A percentile compares a stretch with the other conserved stretches of the same genome.
phyloP scores from a whole-genome alignment of 1,284 basidiomycete species.

The Tetrapyrgos nigripes region DNA sequence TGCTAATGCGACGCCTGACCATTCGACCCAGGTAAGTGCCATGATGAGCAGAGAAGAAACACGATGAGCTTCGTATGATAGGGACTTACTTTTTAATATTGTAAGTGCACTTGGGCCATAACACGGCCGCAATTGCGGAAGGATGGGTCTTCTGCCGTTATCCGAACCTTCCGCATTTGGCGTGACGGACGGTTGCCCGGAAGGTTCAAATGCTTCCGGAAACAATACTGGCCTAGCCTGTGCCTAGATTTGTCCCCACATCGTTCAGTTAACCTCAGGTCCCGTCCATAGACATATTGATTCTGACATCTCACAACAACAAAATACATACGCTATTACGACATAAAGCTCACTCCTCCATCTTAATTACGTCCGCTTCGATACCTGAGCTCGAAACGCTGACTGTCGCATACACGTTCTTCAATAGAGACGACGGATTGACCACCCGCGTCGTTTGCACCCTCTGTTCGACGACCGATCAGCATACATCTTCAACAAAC shows the following conservation, averaged over 20 bases:
- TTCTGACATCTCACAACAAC: too few species aligned
- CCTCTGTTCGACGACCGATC: conserved; percentile 43
- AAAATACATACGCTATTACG: too few species aligned
- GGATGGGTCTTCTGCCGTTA: neutral
- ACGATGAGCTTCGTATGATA: neutral
- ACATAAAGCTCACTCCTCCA: neutral
- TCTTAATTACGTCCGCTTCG: conserved; percentile 11
- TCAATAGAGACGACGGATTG: conserved; percentile 76
- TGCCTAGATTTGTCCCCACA: too few species aligned
- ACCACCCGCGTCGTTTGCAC: conserved; percentile 71
- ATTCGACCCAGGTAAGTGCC: neutral
- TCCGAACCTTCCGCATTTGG: neutral
- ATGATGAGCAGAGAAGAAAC: neutral
- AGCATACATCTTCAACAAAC: neutral
- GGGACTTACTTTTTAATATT: neutral
- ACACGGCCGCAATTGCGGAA: neutral
- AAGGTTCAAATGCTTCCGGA: too few species aligned
- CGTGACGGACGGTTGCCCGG: too few species aligned
- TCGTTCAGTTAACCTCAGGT: too few species aligned
- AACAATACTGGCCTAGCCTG: too few species aligned
- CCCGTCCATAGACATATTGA: too few species aligned
- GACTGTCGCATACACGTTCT: conserved; percentile 60
- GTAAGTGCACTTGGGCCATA: neutral
- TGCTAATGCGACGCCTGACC: neutral
- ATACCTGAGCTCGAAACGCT: conserved; percentile 26